Conservation (phyloP, 2,329 filamentous ascomycete species). For the Botrytis aclada region DNA sequence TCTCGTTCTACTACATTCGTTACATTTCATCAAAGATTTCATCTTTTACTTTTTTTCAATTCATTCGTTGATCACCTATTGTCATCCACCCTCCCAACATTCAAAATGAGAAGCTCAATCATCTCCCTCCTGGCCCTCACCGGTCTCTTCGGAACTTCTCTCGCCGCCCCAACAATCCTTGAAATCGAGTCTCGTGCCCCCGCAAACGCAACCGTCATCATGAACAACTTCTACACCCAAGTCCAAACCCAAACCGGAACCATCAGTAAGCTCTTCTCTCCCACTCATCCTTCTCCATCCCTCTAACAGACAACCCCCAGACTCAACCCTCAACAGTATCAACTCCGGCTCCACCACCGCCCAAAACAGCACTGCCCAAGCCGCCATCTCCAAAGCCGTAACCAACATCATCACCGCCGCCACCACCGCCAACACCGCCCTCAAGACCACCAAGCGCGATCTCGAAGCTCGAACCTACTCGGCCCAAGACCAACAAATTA, state of each 20-base stretch:
- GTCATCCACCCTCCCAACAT: background rate
- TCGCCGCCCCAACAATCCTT: background rate
- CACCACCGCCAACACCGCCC: background rate
- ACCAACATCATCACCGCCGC: background rate
- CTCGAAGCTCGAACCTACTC: background rate
- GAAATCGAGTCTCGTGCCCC: background rate
- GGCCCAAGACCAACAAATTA: background rate
- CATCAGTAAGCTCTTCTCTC: background rate
- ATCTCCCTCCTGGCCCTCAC: background rate
- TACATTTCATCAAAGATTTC: background rate
- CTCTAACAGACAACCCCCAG: background rate
- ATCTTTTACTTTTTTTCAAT: too few species aligned
- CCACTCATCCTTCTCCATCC: too few species aligned
- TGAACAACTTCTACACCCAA: background rate
- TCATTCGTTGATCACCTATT: background rate
- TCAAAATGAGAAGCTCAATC: background rate
- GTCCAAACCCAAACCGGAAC: background rate
- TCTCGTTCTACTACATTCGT: background rate
- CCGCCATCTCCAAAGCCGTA: background rate
- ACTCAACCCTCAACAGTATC: background rate
- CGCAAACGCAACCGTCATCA: background rate
- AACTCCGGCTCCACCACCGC: background rate
- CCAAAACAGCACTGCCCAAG: background rate
- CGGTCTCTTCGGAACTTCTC: background rate
- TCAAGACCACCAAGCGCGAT: background rate